Evolutionary conservation across 352 stramenopile genomes (phyloP), one percentile per base, ranked within the genome.

Genomic region (Phytophthora citricola): DNA sequence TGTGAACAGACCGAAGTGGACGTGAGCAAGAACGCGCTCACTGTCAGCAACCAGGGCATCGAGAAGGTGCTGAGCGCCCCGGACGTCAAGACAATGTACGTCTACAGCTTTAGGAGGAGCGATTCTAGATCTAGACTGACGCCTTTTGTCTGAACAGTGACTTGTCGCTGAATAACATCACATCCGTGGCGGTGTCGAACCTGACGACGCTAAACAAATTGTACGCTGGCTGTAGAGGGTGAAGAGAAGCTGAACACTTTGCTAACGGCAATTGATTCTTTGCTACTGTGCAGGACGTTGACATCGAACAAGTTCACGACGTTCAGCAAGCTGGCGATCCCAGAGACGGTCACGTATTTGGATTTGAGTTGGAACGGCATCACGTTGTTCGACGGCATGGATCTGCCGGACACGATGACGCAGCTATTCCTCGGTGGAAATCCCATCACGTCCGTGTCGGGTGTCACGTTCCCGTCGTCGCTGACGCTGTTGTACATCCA

Each of bases 341-440:
- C 81, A 2, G 58, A 71, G 26, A 66, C 62, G 1, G 47, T 90
- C 58, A 76, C 68, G 53, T 57, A 63, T 12, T 49, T 90, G 72
- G 84, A 83, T 46, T 46, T 92, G 69, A 93, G 85, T 56, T 92
- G 79, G 79, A 93, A 91, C 57, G 40, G 48, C 26, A 74, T 93
- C 29, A 53, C 69, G 27, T 83, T 78, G 1, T 93, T 93, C 44
- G 67, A 85, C 17, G 79, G 66, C 58, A 85, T 93, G 66, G 68
- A n/a, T 11, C 61, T 92, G 20, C 81, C 85, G 0, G 55, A 63
- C 40, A 63, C 70, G 2, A 73, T 92, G 62, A 79, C 62, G 34
- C 63, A 91, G 32, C 52, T 93, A 10, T 92, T 76, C 45, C 46
- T 92, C 0, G 85, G 85, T 29, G 85, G 85, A 15, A 93, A 93